Percentiles rank a stretch among this genome's conserved stretches.
Evolutionary conservation across 371 early-diverging fungal species (phyloP).

Genomic region (Racocetra persica): DNA sequence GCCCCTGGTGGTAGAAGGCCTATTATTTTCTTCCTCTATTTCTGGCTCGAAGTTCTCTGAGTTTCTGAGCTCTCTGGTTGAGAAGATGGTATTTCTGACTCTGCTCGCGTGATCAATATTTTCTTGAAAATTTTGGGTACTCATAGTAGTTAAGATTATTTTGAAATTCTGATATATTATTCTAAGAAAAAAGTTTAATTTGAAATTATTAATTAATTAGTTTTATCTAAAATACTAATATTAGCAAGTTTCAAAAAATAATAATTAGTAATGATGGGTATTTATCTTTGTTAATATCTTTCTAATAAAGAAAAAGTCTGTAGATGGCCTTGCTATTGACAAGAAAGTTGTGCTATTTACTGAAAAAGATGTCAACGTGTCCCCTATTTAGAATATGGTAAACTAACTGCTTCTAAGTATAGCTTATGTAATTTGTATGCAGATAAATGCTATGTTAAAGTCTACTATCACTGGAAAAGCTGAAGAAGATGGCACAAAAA

Average conservation of each 20-base stretch:
- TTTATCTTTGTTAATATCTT: too few relatives aligned
- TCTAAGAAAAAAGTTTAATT: background rate
- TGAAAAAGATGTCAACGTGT: background rate
- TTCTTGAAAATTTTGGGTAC: background rate
- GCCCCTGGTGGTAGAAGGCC: too few relatives aligned
- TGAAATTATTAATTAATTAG: background rate
- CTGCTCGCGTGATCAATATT: too few relatives aligned
- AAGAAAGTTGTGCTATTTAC: background rate
- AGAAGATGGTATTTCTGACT: too few relatives aligned
- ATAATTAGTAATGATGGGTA: too few relatives aligned
- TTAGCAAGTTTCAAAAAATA: too few relatives aligned
- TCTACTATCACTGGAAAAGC: background rate
- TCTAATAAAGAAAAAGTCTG: too few relatives aligned
- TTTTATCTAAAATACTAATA: too few relatives aligned
- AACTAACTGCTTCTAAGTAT: slow-evolving; percentile 14
- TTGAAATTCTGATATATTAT: background rate
- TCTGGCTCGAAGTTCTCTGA: too few relatives aligned
- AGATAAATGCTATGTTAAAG: background rate
- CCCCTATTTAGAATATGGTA: background rate
- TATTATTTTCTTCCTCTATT: too few relatives aligned
- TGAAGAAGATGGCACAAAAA: background rate
- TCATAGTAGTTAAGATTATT: background rate
- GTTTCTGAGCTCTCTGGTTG: too few relatives aligned
- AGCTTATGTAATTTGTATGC: slow-evolving; percentile 12
- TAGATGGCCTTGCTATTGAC: too few relatives aligned